phyloP scores from a whole-genome alignment of 192 early-diverging fungal genomes.

The Backusella morwellensis region DNA sequence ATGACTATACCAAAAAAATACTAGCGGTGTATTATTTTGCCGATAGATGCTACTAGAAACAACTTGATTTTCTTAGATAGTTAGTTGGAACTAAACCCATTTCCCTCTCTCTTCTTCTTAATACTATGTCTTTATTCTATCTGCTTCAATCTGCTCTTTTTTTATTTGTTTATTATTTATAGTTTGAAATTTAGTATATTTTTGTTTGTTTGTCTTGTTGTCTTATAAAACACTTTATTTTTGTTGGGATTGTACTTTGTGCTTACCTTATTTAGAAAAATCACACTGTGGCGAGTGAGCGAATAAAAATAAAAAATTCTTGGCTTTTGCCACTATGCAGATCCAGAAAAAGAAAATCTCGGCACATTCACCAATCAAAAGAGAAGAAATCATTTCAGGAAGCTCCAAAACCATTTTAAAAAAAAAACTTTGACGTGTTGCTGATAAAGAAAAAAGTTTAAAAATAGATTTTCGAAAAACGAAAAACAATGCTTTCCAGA shows the following conservation, averaged over 20 bases:
- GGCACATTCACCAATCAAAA: not conserved
- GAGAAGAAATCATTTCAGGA: not conserved
- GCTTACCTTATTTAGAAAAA: not conserved
- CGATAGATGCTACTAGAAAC: not conserved
- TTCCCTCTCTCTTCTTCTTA: not conserved
- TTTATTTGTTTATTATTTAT: not conserved
- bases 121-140: not conserved
- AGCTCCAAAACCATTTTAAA: not conserved
- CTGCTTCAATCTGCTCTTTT: not conserved
- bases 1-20: not conserved
- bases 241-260: not conserved
- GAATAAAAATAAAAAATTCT: not conserved
- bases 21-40: not conserved
- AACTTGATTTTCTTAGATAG: not conserved
- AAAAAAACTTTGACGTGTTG: not conserved
- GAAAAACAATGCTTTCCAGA: not conserved
- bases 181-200: not conserved
- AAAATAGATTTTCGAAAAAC: not conserved
- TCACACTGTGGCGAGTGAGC: not conserved
- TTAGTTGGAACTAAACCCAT: not conserved
- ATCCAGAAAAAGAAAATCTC: slow-evolving; percentile 4
- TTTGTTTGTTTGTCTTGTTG: not conserved
- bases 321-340: slow-evolving; percentile 4
- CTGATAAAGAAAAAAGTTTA: not conserved
- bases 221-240: not conserved